phyloP scores from a whole-genome alignment of 495 filamentous ascomycete species.

The Podospora anserina region DNA sequence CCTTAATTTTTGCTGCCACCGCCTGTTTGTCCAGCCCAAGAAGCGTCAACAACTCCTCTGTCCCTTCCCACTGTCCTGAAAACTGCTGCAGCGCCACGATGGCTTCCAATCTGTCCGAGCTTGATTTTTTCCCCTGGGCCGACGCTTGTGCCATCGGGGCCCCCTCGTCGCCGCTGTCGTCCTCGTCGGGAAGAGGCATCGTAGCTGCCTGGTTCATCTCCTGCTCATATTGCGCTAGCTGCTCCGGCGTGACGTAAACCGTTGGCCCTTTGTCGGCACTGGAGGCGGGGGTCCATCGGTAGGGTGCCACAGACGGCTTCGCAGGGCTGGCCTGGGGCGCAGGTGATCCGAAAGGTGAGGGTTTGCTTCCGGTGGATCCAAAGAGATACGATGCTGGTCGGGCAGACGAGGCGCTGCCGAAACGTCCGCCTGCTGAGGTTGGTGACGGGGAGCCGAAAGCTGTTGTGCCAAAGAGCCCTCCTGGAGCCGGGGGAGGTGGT shows the following conservation, averaged over 20 bases:
- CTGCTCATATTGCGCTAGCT: neutral
- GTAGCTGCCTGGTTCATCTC: neutral
- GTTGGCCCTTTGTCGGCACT: neutral
- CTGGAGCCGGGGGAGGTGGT: too few relatives aligned
- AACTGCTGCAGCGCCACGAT: neutral
- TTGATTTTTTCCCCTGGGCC: too few relatives aligned
- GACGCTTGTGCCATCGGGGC: too few relatives aligned
- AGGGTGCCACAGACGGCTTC: neutral
- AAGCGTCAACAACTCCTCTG: conserved; percentile 19
- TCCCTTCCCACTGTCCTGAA: neutral
- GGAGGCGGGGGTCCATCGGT: neutral
- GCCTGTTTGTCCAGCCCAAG: conserved; percentile 9
- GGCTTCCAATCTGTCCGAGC: neutral
- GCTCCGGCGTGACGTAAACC: neutral
- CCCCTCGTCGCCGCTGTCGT: neutral
- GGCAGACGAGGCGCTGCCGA: neutral
- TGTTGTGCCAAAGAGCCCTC: too few relatives aligned
- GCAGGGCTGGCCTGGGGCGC: too few relatives aligned
- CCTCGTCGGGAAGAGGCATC: neutral
- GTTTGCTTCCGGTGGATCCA: neutral
- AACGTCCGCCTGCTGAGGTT: neutral
- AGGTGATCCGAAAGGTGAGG: conserved; percentile 2
- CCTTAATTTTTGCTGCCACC: neutral
- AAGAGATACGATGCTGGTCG: neutral
- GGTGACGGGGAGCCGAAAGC: neutral